Evolutionary conservation across 805 yeast species (phyloP).

Genomic region (Kuraishia molischiana): DNA sequence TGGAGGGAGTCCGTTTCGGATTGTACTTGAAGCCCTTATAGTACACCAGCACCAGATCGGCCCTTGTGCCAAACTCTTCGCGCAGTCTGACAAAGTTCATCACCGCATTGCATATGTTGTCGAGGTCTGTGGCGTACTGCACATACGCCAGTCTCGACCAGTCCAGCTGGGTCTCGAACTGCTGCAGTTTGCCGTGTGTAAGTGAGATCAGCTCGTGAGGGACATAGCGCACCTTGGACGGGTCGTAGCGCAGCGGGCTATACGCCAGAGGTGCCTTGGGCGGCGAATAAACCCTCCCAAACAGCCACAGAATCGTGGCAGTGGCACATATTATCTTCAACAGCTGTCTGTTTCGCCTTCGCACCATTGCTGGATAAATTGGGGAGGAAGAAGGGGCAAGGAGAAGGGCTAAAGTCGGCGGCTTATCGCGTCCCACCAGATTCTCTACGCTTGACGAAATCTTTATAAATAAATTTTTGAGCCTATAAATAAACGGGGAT

Average conservation of each 20-base stretch:
- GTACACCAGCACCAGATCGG: constrained; percentile 37
- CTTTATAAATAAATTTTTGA: too few relatives aligned
- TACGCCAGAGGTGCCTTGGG: background rate
- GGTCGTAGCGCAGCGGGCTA: background rate
- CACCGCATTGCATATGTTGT: constrained; percentile 42
- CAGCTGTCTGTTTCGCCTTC: background rate
- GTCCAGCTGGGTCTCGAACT: background rate
- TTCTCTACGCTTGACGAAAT: too few relatives aligned
- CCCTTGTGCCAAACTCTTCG: constrained; percentile 24
- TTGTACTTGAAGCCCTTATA: constrained; percentile 12
- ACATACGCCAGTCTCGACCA: constrained; percentile 34
- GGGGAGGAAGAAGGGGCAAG: too few relatives aligned
- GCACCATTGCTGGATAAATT: too few relatives aligned
- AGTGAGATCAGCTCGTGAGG: constrained; percentile 1
- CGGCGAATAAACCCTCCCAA: background rate
- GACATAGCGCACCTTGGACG: background rate
- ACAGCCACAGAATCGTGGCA: background rate
- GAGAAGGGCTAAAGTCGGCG: too few relatives aligned
- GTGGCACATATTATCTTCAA: background rate
- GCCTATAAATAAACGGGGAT: too few relatives aligned
- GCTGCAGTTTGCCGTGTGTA: background rate
- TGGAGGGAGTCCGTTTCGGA: background rate
- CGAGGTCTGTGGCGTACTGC: constrained; percentile 45
- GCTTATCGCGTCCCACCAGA: too few relatives aligned
- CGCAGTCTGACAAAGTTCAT: constrained; percentile 33